phyloP scores from a whole-genome alignment of 176 grass and related monocot species.

The Carex littledalei region DNA sequence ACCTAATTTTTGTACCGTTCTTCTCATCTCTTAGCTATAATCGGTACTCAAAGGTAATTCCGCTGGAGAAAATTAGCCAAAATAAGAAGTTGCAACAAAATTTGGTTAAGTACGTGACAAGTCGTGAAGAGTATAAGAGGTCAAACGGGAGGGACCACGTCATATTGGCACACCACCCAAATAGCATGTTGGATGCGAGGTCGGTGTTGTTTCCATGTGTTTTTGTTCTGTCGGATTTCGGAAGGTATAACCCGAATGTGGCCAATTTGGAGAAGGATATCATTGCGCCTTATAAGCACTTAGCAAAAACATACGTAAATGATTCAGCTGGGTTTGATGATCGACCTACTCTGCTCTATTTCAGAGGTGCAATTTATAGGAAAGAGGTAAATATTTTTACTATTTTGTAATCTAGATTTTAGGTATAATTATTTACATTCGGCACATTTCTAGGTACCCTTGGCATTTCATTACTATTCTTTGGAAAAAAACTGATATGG shows the following conservation, averaged over 20 bases:
- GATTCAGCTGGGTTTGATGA: conserved; percentile 66
- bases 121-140: conserved; percentile 60
- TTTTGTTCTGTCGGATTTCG: conserved; percentile 87
- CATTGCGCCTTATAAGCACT: conserved; percentile 73
- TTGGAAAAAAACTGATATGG: background rate
- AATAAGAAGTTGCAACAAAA: conserved; percentile 58
- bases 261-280: conserved; percentile 88
- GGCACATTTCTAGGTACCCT: background rate
- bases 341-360: conserved; percentile 60
- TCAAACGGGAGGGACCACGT: conserved; percentile 66
- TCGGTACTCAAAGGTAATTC: conserved; percentile 51
- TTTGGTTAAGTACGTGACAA: conserved; percentile 48
- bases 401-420: background rate
- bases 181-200: conserved; percentile 70
- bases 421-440: background rate
- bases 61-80: conserved; percentile 48
- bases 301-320: conserved; percentile 60
- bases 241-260: conserved; percentile 65
- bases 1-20: conserved; percentile 85
- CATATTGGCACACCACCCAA: conserved; percentile 88
- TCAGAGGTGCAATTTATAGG: conserved; percentile 87
- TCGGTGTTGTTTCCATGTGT: conserved; percentile 43
- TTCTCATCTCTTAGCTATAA: conserved; percentile 92
- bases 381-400: conserved; percentile 68
- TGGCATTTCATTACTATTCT: background rate